Evolutionary conservation across 2,329 filamentous ascomycete species (phyloP).

Genomic region (Fusarium hostae): DNA sequence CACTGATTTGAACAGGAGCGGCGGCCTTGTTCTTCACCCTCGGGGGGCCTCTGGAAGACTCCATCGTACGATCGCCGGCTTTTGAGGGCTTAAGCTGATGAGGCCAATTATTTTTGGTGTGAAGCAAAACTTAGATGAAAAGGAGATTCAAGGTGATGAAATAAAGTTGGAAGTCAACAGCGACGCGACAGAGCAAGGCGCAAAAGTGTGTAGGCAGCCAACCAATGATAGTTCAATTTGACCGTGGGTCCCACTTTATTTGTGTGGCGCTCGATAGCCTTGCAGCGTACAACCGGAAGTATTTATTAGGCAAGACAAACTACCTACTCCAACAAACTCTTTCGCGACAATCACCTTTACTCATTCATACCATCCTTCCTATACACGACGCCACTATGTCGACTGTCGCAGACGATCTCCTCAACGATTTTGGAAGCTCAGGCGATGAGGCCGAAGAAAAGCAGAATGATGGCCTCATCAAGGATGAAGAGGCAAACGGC

Average conservation of each 20-base stretch:
- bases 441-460: conserved; percentile 79
- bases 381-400: conserved; percentile 69
- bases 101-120: not conserved
- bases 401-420: conserved; percentile 89
- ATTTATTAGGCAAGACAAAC: conserved; percentile 35
- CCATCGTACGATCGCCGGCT: conserved; percentile 69
- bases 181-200: conserved; percentile 44
- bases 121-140: not conserved
- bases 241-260: not conserved
- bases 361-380: conserved; percentile 10
- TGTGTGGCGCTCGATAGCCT: conserved; percentile 45
- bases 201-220: conserved; percentile 40
- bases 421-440: conserved; percentile 75
- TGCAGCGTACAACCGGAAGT: conserved; percentile 38
- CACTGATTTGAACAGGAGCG: conserved; percentile 90
- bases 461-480: conserved; percentile 61
- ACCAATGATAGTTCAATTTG: not conserved
- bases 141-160: conserved; percentile 9
- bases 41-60: conserved; percentile 88
- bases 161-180: conserved; percentile 24
- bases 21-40: conserved; percentile 99
- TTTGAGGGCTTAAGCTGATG: not conserved
- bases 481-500: conserved; percentile 54
- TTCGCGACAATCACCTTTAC: conserved; percentile 28
- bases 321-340: conserved; percentile 7